These are phyloP conservation scores for Lachnellula arida DNA, from an alignment of 2,329 filamentous ascomycete genomes.

Conservation along the genomic window DNA sequence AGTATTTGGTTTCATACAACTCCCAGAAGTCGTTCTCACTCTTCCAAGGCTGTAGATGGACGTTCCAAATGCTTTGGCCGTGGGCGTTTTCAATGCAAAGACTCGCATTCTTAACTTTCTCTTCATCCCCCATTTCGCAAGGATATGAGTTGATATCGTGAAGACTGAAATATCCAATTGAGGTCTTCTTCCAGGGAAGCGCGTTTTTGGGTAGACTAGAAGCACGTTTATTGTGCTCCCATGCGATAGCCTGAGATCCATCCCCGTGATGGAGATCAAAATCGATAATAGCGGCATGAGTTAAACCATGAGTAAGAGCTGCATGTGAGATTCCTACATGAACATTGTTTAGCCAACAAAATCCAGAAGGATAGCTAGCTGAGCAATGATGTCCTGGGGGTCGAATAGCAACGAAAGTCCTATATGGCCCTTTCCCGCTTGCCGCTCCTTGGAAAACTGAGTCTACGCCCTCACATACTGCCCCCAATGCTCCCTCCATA, in stretches of 20 bases:
- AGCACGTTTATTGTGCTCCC: slow-evolving; percentile 78
- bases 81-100: slow-evolving; percentile 93
- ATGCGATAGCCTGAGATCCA: slow-evolving; percentile 91
- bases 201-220: slow-evolving; percentile 62
- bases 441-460: slow-evolving; percentile 60
- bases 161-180: slow-evolving; percentile 92
- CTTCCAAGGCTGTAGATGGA: slow-evolving; percentile 87
- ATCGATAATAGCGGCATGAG: slow-evolving; percentile 85
- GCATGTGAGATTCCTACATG: slow-evolving; percentile 95
- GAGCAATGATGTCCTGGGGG: slow-evolving; percentile 97
- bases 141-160: slow-evolving; percentile 99
- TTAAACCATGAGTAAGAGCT: slow-evolving; percentile 76
- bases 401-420: slow-evolving; percentile 87
- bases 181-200: slow-evolving; percentile 71
- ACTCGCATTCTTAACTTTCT: slow-evolving; percentile 91
- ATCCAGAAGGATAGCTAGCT: slow-evolving; percentile 81
- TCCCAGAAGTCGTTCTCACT: slow-evolving; percentile 81
- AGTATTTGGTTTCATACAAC: slow-evolving; percentile 77
- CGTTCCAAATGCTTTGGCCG: slow-evolving; percentile 92
- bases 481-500: slow-evolving; percentile 86
- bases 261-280: slow-evolving; percentile 91
- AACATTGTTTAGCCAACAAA: slow-evolving; percentile 98
- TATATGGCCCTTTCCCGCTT: slow-evolving; percentile 52
- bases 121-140: slow-evolving; percentile 87
- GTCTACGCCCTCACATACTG: slow-evolving; percentile 90